These are phyloP conservation scores for Atkinsonella texensis DNA, from an alignment of 2,329 filamentous ascomycete species.

Conservation along the genomic window DNA sequence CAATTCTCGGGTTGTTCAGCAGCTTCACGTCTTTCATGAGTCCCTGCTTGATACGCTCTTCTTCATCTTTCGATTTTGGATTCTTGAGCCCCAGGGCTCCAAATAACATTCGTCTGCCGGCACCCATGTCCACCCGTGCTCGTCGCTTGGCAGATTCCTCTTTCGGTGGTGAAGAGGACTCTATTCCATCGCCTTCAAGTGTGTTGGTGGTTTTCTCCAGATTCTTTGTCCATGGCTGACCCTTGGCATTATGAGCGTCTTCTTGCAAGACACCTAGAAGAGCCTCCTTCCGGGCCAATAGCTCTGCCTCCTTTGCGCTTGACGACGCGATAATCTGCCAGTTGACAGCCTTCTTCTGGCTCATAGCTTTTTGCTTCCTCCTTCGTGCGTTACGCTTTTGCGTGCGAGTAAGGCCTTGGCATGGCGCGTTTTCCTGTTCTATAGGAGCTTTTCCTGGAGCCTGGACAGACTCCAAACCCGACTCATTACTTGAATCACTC, in stretches of 20 bases:
- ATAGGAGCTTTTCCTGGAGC: not conserved
- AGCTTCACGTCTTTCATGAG: slow-evolving; percentile 43
- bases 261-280: slow-evolving; percentile 16
- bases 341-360: not conserved
- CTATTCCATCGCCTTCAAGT: not conserved
- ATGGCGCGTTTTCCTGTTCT: slow-evolving; percentile 10
- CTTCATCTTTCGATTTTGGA: slow-evolving; percentile 57
- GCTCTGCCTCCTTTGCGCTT: slow-evolving; percentile 13
- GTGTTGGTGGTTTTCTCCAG: not conserved
- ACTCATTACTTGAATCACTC: slow-evolving; percentile 10
- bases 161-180: not conserved
- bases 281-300: slow-evolving; percentile 28
- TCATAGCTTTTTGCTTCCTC: slow-evolving; percentile 22
- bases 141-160: not conserved
- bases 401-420: slow-evolving; percentile 29
- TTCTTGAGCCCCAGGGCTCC: slow-evolving; percentile 58
- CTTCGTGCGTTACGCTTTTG: slow-evolving; percentile 41
- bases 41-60: slow-evolving; percentile 47
- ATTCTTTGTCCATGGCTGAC: not conserved
- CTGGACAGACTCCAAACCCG: slow-evolving; percentile 10
- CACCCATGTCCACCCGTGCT: slow-evolving; percentile 35
- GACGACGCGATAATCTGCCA: not conserved
- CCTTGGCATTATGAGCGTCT: not conserved
- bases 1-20: slow-evolving; percentile 23
- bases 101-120: slow-evolving; percentile 57